Base-by-base conservation (phyloP, 345 rosid species). In the Corymbia maculata region DNA sequence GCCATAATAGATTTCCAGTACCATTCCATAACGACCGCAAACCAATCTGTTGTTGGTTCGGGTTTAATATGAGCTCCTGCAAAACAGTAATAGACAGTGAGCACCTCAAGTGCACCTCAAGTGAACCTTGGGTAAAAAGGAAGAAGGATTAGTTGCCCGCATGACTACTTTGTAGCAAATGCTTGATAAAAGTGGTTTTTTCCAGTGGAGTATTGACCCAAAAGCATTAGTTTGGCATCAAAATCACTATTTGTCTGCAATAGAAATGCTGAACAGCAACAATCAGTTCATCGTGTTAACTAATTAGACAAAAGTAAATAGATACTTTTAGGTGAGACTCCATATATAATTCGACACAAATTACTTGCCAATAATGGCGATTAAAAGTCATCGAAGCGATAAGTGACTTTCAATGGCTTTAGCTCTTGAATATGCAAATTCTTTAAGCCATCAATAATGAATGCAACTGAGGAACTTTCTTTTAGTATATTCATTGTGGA, bases 41-140 rank as follows among this genome's bases (percentile, higher is more conserved):
- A 95, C 95, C 98, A 93, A 92, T 98, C 98, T 10, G 96, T 98
- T 13, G 98, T 97, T 19, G 99, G 99, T 87, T 98, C 95, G 21
- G 99, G 98, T 90, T 98, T 97, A 92, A 95, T 95, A 90, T 98
- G 99, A 87, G 99, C 97, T 90, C 95, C 99, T 93, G 96, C 42
- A 68, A 85, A 12, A 47, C 15, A n/a, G 53, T 44, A 80, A 89
- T 32, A 79, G 57, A 79, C 66, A 79, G 16, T 21, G 42, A 51
- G 79, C 15, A 89, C 47, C 44, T 21, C 15, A 19, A n/a, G 1
- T 26, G 79, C 15, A 89, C 53, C 44, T 21, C 15, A 19, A n/a
- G 3, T 26, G 44, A 47, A 36, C 42, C 49, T 75, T 19, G 24
- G 52, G 45, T 52, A 26, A 87, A 51, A 51, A 55, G 85, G 32